Percentiles rank a stretch among this genome's conserved stretches.
phyloP scores from a whole-genome alignment of 2,329 filamentous ascomycete species.

The Pseudogymnoascus sp. region DNA sequence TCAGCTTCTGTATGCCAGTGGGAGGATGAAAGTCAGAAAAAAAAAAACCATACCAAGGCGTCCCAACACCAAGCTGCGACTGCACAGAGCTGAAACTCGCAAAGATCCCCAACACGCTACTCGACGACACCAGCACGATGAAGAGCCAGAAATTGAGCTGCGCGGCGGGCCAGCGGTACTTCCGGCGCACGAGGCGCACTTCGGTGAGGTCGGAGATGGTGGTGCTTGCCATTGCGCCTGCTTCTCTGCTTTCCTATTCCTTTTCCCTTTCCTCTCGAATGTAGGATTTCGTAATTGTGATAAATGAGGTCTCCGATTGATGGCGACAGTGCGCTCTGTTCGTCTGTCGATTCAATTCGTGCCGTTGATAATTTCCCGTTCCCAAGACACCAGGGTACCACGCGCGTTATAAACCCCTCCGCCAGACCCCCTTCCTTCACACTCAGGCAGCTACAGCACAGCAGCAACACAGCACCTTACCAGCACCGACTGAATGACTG shows the following conservation, averaged over 20 bases:
- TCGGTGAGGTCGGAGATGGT: slow-evolving; percentile 2
- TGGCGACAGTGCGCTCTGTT: background rate
- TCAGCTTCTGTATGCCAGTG: background rate
- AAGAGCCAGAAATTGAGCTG: slow-evolving; percentile 62
- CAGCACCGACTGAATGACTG: background rate
- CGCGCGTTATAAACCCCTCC: background rate
- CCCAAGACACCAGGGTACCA: background rate
- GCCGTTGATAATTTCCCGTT: background rate
- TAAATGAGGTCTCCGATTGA: background rate
- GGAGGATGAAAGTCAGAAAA: background rate
- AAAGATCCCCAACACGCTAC: slow-evolving; percentile 54
- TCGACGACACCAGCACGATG: slow-evolving; percentile 53
- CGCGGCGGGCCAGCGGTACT: slow-evolving; percentile 60
- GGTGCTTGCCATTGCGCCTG: slow-evolving; percentile 3
- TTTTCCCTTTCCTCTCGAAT: background rate
- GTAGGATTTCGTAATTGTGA: background rate
- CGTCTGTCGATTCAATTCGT: background rate
- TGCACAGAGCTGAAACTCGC: slow-evolving; percentile 53
- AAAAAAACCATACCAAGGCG: slow-evolving; percentile 50
- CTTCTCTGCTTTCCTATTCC: background rate
- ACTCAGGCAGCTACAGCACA: background rate
- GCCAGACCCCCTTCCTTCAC: background rate
- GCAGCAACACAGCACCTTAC: background rate
- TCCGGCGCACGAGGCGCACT: slow-evolving; percentile 11
- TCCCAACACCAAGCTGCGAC: slow-evolving; percentile 42